phyloP scores from a whole-genome alignment of 164 flowering plant species.

The Taxillus chinensis region DNA sequence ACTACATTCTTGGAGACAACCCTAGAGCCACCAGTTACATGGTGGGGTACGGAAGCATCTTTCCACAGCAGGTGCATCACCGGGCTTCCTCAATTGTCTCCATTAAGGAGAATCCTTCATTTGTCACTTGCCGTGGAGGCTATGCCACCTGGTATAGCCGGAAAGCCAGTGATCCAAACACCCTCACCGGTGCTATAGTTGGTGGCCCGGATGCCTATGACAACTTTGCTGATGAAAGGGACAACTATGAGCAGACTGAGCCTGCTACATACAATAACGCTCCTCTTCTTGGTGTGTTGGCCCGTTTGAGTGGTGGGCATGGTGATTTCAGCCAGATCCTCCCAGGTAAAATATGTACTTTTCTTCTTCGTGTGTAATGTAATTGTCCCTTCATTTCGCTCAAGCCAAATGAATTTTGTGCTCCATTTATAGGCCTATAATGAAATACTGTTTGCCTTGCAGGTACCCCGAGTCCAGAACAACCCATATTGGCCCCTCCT shows the following conservation, averaged over 20 bases:
- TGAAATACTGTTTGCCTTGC: too few species aligned
- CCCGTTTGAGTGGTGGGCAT: slow-evolving; percentile 35
- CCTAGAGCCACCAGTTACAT: slow-evolving; percentile 78
- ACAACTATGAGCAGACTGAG: slow-evolving; percentile 77
- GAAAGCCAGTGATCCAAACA: slow-evolving; percentile 61
- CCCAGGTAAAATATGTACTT: too few species aligned
- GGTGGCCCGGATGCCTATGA: slow-evolving; percentile 84
- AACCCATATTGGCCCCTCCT: too few species aligned
- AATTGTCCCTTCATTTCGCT: too few species aligned
- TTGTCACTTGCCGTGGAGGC: slow-evolving; percentile 54
- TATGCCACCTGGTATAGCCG: slow-evolving; percentile 44
- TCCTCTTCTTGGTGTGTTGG: slow-evolving; percentile 82
- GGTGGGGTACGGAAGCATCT: slow-evolving; percentile 80
- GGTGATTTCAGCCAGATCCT: slow-evolving; percentile 2
- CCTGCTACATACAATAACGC: slow-evolving; percentile 97
- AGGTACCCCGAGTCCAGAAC: too few species aligned
- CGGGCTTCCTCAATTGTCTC: slow-evolving; percentile 91
- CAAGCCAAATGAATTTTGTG: too few species aligned
- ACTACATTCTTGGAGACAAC: slow-evolving; percentile 82
- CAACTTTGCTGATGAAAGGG: slow-evolving; percentile 55
- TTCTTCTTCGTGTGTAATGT: too few species aligned
- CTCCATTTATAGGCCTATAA: too few species aligned
- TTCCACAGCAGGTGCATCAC: slow-evolving; percentile 74
- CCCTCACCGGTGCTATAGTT: slow-evolving; percentile 71
- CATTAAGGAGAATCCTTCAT: slow-evolving; percentile 38